phyloP scores from a whole-genome alignment of 2,329 filamentous ascomycete species.

The Dothistroma septosporum region DNA sequence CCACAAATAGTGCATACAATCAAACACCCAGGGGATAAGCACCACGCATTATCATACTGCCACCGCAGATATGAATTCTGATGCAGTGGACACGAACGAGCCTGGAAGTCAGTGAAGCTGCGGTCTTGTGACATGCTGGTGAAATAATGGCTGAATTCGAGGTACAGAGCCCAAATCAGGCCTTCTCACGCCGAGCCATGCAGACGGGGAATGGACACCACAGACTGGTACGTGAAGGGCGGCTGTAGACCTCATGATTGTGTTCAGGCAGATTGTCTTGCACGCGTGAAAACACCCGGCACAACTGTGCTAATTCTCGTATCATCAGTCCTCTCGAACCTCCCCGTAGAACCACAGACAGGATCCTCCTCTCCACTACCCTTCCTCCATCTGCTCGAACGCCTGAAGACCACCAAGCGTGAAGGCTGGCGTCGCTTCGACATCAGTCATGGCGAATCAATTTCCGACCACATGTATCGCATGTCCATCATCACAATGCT shows the following conservation, averaged over 20 bases:
- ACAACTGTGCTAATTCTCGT: constrained; percentile 4
- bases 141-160: neutral
- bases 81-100: constrained; percentile 42
- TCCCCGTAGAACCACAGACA: constrained; percentile 56
- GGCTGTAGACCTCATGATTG: neutral
- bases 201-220: constrained; percentile 40
- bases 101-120: constrained; percentile 31
- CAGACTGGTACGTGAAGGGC: constrained; percentile 42
- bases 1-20: neutral
- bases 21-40: neutral
- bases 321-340: constrained; percentile 57
- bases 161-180: constrained; percentile 35
- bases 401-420: constrained; percentile 91
- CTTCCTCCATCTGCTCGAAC: constrained; percentile 92
- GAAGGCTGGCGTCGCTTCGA: constrained; percentile 93
- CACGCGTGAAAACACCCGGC: neutral
- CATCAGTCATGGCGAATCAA: constrained; percentile 75
- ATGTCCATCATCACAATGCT: constrained; percentile 97
- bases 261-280: constrained; percentile 17
- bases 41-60: neutral
- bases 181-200: constrained; percentile 29
- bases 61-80: constrained; percentile 24
- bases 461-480: constrained; percentile 98
- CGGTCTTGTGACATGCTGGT: neutral
- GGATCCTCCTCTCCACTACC: constrained; percentile 70